Conservation (phyloP, 495 filamentous ascomycete genomes). For the Cercophora samala region DNA sequence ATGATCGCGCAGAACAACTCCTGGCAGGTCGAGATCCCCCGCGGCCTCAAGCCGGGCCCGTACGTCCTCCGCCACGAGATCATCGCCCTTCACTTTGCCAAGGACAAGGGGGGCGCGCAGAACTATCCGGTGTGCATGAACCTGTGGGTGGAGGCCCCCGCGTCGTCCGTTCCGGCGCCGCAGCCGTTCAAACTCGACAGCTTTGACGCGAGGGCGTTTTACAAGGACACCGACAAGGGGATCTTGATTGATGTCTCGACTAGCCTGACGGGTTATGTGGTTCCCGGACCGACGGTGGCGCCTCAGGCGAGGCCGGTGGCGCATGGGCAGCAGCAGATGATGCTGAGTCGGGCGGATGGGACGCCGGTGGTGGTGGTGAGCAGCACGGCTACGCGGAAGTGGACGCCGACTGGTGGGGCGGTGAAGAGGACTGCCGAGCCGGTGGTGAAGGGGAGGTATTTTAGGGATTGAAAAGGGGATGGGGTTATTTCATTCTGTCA, state of each 20-base stretch:
- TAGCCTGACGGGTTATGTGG: conserved; percentile 46
- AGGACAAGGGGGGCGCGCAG: conserved; percentile 57
- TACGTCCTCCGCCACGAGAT: conserved; percentile 75
- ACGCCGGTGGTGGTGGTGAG: conserved; percentile 27
- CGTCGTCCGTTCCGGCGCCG: conserved; percentile 2
- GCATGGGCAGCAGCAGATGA: conserved; percentile 14
- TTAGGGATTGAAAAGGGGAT: not conserved
- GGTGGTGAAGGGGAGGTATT: conserved; percentile 4
- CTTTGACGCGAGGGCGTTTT: conserved; percentile 31
- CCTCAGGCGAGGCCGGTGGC: conserved; percentile 32
- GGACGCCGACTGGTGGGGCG: not conserved
- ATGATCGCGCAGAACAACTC: conserved; percentile 63
- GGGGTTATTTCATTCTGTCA: not conserved
- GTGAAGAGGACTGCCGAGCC: conserved; percentile 7
- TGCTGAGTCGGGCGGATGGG: conserved; percentile 19
- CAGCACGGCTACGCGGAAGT: conserved; percentile 24
- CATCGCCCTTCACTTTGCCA: conserved; percentile 67
- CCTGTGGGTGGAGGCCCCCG: conserved; percentile 31
- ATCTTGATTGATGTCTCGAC: conserved; percentile 34
- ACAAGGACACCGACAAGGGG: conserved; percentile 36
- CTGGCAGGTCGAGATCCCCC: conserved; percentile 61
- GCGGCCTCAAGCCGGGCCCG: conserved; percentile 55
- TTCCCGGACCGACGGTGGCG: conserved; percentile 52
- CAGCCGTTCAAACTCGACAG: conserved; percentile 45
- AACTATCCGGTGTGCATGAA: conserved; percentile 74